Evolutionary conservation across 805 yeast species (phyloP).

Genomic region (Naumovozyma castellii): DNA sequence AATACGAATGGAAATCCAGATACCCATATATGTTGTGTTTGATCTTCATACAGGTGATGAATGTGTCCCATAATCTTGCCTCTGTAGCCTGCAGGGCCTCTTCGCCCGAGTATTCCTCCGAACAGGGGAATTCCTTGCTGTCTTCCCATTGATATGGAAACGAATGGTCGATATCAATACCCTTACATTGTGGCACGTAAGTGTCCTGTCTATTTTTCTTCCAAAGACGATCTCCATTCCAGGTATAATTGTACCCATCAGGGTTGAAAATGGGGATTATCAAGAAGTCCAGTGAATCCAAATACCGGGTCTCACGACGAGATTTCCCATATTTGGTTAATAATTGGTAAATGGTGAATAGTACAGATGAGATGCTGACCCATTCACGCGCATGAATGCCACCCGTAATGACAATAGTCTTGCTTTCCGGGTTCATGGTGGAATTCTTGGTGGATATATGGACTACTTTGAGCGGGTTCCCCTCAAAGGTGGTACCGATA

Average conservation of each 20-base stretch:
- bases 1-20: conserved; percentile 75
- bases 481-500: conserved; percentile 71
- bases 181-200: conserved; percentile 54
- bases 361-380: conserved; percentile 64
- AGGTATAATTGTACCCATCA: conserved; percentile 80
- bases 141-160: conserved; percentile 64
- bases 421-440: conserved; percentile 34
- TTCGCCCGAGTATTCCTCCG: conserved; percentile 77
- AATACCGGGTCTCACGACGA: conserved; percentile 35
- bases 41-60: conserved; percentile 34
- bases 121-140: conserved; percentile 61
- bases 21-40: conserved; percentile 63
- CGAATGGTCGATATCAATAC: conserved; percentile 82
- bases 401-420: conserved; percentile 67
- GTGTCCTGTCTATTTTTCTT: conserved; percentile 79
- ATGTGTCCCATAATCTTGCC: conserved; percentile 40
- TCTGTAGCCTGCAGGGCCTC: conserved; percentile 59
- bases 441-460: conserved; percentile 47
- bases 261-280: conserved; percentile 83
- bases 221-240: conserved; percentile 80
- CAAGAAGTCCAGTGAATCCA: conserved; percentile 57
- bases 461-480: conserved; percentile 57
- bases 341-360: conserved; percentile 45
- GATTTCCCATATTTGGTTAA: conserved; percentile 37
- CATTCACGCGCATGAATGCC: conserved; percentile 90